phyloP scores from a whole-genome alignment of 768 basidiomycete genomes.

The Tylopilus sp. region DNA sequence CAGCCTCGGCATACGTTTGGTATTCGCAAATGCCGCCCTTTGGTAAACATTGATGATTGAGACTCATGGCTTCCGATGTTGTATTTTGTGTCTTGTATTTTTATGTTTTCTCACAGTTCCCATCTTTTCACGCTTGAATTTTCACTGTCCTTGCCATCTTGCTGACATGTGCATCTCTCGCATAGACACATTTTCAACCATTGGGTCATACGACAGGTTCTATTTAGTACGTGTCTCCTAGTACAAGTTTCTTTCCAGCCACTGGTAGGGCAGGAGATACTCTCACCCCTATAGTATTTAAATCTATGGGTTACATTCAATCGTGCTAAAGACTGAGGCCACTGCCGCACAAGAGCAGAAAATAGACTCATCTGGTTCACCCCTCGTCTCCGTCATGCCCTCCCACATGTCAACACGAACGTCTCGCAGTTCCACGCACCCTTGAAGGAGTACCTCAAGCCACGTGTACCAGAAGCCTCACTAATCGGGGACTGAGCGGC shows the following conservation, averaged over 20 bases:
- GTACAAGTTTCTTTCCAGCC: too few species aligned
- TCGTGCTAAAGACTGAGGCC: too few species aligned
- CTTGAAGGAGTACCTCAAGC: neutral
- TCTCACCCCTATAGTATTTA: too few species aligned
- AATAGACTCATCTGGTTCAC: neutral
- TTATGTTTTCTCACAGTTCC: neutral
- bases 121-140: too few species aligned
- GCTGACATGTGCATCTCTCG: too few species aligned
- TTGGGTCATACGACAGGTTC: too few species aligned
- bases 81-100: conserved; percentile 1
- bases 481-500: conserved; percentile 9
- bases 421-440: conserved; percentile 18
- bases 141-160: too few species aligned
- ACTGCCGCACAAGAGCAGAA: neutral
- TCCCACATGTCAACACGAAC: conserved; percentile 17
- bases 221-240: too few species aligned
- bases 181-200: too few species aligned
- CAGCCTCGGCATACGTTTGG: conserved; percentile 9
- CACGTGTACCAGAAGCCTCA: neutral
- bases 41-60: neutral
- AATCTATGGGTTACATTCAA: too few species aligned
- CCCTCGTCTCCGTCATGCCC: neutral
- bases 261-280: too few species aligned
- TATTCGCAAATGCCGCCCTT: conserved; percentile 2
- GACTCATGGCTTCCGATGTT: neutral